Evolutionary conservation across 2,329 filamentous ascomycete species (phyloP).

Genomic region (Diaporthe sp.): DNA sequence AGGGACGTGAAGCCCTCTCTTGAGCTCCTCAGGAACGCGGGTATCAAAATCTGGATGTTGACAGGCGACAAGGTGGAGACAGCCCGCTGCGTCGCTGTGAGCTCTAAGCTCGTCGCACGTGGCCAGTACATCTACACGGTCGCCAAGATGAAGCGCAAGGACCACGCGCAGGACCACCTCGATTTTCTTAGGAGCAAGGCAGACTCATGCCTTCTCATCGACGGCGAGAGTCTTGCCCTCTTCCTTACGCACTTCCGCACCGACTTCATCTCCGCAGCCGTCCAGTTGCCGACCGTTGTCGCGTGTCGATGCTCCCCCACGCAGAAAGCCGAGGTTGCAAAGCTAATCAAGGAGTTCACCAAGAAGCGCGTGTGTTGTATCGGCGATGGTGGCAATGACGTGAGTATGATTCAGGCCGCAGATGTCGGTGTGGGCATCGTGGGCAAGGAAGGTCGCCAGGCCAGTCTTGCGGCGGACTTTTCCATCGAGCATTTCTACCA

Average conservation of each 20-base stretch:
- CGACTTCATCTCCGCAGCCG: constrained; percentile 89
- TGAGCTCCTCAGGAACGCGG: constrained; percentile 93
- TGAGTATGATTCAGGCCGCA: constrained; percentile 98
- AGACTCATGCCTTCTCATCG: constrained; percentile 89
- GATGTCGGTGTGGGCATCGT: constrained; percentile 98
- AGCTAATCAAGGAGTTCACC: constrained; percentile 89
- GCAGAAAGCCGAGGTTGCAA: constrained; percentile 94
- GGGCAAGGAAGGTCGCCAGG: constrained; percentile 96
- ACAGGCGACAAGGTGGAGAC: constrained; percentile 99
- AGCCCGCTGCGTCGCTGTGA: constrained; percentile 93
- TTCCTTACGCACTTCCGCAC: constrained; percentile 85
- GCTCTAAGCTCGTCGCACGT: constrained; percentile 90
- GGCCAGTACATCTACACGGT: constrained; percentile 98
- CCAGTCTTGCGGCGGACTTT: constrained; percentile 94
- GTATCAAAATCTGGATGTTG: constrained; percentile 99
- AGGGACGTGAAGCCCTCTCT: constrained; percentile 95
- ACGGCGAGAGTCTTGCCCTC: constrained; percentile 88
- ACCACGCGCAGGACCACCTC: constrained; percentile 86
- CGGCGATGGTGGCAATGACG: constrained; percentile 97
- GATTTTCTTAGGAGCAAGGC: constrained; percentile 90
- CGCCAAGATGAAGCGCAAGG: constrained; percentile 83
- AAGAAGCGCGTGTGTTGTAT: constrained; percentile 98
- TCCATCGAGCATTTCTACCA: constrained; percentile 96
- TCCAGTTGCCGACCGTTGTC: constrained; percentile 89
- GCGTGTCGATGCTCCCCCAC: constrained; percentile 97